Conservation (phyloP, 305 asterid species). For the Withania somnifera region DNA sequence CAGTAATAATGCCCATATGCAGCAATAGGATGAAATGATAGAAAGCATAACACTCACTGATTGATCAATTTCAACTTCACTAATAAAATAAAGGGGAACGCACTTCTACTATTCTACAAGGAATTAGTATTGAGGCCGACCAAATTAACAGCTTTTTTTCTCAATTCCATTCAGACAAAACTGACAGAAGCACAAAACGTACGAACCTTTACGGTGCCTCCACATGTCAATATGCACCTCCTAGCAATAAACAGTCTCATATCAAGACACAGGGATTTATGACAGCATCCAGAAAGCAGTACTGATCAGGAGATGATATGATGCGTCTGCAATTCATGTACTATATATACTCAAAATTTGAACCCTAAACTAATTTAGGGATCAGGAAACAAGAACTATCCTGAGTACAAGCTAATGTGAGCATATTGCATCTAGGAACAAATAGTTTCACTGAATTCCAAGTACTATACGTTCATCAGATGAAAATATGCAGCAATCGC, state of each 20-base stretch:
- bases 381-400: slow-evolving; percentile 17
- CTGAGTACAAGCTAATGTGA: slow-evolving; percentile 5
- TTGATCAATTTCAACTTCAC: neutral
- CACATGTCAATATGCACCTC: slow-evolving; percentile 40
- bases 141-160: neutral
- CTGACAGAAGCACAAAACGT: slow-evolving; percentile 26
- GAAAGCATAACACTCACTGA: neutral
- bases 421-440: neutral
- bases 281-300: slow-evolving; percentile 46
- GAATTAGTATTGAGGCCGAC: neutral
- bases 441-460: neutral
- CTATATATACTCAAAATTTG: slow-evolving; percentile 40
- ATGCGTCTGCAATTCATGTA: slow-evolving; percentile 47
- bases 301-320: slow-evolving; percentile 42
- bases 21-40: neutral
- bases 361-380: slow-evolving; percentile 48
- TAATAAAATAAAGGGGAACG: neutral
- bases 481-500: neutral
- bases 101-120: neutral
- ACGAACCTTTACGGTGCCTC: slow-evolving; percentile 56
- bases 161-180: slow-evolving; percentile 4
- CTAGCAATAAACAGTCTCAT: slow-evolving; percentile 33
- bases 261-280: slow-evolving; percentile 39
- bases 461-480: neutral
- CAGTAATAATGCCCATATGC: neutral